A percentile compares a stretch with the other conserved stretches of the same genome.
phyloP scores from a whole-genome alignment of 2,329 filamentous ascomycete species.

The Xylaria sp. region DNA sequence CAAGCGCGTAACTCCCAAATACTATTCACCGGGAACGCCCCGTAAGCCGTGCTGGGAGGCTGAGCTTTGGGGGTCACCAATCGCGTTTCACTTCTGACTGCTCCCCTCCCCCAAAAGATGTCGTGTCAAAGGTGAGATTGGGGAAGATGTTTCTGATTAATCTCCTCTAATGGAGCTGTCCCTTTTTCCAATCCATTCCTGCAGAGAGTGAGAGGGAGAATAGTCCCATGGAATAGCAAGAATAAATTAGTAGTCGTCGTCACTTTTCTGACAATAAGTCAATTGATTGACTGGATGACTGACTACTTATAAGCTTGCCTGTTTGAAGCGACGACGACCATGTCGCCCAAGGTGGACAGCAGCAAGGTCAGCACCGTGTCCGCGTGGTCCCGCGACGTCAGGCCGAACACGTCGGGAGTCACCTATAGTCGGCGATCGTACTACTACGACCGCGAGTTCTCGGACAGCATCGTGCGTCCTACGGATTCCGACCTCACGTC shows the following conservation, averaged over 20 bases:
- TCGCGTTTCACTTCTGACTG: neutral
- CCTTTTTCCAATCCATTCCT: neutral
- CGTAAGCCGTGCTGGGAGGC: slow-evolving; percentile 3
- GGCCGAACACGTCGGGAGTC: slow-evolving; percentile 11
- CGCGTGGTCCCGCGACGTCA: slow-evolving; percentile 30
- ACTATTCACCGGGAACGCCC: neutral
- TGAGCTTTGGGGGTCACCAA: slow-evolving; percentile 4
- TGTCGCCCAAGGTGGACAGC: slow-evolving; percentile 23
- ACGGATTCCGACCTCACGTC: neutral
- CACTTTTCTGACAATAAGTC: neutral
- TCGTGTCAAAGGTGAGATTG: neutral
- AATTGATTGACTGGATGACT: neutral
- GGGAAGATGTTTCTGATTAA: neutral
- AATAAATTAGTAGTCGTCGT: neutral
- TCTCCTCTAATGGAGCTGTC: neutral
- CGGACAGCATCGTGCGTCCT: slow-evolving; percentile 25
- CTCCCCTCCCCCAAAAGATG: neutral
- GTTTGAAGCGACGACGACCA: slow-evolving; percentile 8
- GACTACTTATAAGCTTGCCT: neutral
- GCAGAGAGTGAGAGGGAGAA: no score
- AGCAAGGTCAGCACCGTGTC: neutral
- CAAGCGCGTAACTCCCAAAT: neutral
- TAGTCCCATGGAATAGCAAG: neutral
- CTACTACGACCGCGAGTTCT: slow-evolving; percentile 33
- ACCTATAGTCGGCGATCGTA: slow-evolving; percentile 29